Evolutionary conservation across 192 early-diverging fungal species (phyloP).

Genomic region (Umbelopsis isabellina): DNA sequence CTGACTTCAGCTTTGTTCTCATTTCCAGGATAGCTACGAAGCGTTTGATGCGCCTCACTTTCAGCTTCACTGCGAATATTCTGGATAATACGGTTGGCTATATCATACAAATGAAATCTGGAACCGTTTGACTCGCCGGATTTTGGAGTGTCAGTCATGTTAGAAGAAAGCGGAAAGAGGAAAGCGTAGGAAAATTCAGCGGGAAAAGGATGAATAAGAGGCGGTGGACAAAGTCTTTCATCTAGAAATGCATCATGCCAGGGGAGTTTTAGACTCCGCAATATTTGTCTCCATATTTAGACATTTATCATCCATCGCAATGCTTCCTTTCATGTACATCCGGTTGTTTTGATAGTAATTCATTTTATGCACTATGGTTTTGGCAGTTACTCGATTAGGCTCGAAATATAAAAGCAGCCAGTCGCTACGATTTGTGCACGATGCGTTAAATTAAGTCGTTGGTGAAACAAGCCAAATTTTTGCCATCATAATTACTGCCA

Average conservation of each 20-base stretch:
- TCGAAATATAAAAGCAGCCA: too few species aligned
- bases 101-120: constrained; percentile 27
- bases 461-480: too few species aligned
- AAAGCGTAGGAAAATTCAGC: not conserved
- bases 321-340: not conserved
- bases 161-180: constrained; percentile 9
- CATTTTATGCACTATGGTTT: too few species aligned
- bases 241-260: not conserved
- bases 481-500: too few species aligned
- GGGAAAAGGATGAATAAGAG: not conserved
- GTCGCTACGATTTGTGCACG: too few species aligned
- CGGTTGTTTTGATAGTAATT: not conserved
- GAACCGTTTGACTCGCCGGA: not conserved
- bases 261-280: not conserved
- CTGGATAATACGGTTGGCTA: constrained; percentile 18
- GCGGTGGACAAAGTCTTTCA: not conserved
- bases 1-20: not conserved
- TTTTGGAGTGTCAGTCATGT: not conserved
- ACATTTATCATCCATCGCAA: not conserved
- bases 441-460: too few species aligned
- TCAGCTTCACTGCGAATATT: constrained; percentile 37
- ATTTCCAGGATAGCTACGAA: constrained; percentile 47
- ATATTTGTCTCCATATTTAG: not conserved
- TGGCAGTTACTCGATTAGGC: too few species aligned
- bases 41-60: constrained; percentile 42